Conservation (phyloP, 2,329 filamentous ascomycete species). For the Penicillium oxalicum region DNA sequence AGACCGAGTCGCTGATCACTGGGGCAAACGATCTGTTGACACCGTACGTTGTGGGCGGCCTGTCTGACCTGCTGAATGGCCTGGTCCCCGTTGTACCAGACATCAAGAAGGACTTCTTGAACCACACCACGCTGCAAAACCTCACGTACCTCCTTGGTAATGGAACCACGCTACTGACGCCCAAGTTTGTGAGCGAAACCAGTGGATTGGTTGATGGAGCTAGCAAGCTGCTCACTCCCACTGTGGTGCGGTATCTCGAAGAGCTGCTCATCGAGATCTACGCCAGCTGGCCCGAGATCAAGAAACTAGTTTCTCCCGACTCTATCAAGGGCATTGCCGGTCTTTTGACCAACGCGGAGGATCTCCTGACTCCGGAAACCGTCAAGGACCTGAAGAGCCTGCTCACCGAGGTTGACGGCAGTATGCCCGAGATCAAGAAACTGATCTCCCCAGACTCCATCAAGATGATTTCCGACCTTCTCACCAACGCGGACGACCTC, state of each 20-base stretch:
- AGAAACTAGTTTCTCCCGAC: constrained; percentile 19
- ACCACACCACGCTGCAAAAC: constrained; percentile 22
- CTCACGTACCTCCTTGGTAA: constrained; percentile 28
- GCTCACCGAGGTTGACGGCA: no score
- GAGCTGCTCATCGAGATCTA: constrained; percentile 22
- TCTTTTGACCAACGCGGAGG: constrained; percentile 11
- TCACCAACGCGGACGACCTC: constrained; percentile 18
- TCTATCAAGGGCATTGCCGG: constrained; percentile 22
- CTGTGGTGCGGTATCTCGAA: constrained; percentile 23
- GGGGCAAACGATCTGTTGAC: constrained; percentile 17
- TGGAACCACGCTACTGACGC: constrained; percentile 25
- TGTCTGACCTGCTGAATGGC: constrained; percentile 17
- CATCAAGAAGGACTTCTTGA: constrained; percentile 21
- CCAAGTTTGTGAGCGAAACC: constrained; percentile 28
- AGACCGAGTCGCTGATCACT: constrained; percentile 14
- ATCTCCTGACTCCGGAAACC: not conserved
- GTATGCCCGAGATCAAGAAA: no score
- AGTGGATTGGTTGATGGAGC: constrained; percentile 25
- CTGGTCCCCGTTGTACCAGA: constrained; percentile 17
- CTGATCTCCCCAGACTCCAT: constrained; percentile 12
- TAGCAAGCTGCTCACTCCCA: constrained; percentile 21
- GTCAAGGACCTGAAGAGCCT: no score
- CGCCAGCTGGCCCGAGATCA: constrained; percentile 25
- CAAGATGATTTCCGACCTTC: constrained; percentile 8
- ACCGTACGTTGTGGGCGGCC: constrained; percentile 16